A percentile compares a stretch with the other conserved stretches of the same genome.
Conservation (phyloP, 352 stramenopile species). For the Pythium myriotylum region DNA sequence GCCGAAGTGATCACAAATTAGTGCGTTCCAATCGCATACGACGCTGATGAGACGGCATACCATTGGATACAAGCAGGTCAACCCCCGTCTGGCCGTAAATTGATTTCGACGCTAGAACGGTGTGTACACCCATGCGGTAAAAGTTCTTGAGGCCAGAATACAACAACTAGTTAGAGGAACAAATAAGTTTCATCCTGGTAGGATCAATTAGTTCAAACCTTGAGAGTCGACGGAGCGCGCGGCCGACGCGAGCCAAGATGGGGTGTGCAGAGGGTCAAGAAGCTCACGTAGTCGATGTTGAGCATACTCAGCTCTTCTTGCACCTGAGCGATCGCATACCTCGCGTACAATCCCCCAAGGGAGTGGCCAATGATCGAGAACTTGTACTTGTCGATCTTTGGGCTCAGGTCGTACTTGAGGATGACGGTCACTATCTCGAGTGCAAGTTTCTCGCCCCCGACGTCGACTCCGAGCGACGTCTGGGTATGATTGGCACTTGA, state of each 20-base stretch:
- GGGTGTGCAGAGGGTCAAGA: conserved; percentile 79
- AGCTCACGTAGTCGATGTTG: conserved; percentile 71
- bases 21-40: background rate
- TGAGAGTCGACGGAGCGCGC: conserved; percentile 59
- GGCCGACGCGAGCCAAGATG: conserved; percentile 75
- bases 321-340: conserved; percentile 67
- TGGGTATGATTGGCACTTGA: conserved; percentile 58
- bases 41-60: no score
- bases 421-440: conserved; percentile 62
- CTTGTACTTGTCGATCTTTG: conserved; percentile 54
- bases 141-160: conserved; percentile 49
- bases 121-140: conserved; percentile 71
- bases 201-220: conserved; percentile 41
- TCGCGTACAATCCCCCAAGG: conserved; percentile 74
- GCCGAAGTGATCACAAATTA: background rate
- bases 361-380: conserved; percentile 76
- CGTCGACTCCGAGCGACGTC: conserved; percentile 68
- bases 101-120: conserved; percentile 54
- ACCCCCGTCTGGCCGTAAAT: conserved; percentile 78
- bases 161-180: no score
- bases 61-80: conserved; percentile 57
- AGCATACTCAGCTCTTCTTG: conserved; percentile 56
- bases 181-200: no score
- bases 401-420: conserved; percentile 62
- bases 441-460: conserved; percentile 64